Evolutionary conservation across 768 basidiomycete species (phyloP).

Genomic region (Pisolithus albus): DNA sequence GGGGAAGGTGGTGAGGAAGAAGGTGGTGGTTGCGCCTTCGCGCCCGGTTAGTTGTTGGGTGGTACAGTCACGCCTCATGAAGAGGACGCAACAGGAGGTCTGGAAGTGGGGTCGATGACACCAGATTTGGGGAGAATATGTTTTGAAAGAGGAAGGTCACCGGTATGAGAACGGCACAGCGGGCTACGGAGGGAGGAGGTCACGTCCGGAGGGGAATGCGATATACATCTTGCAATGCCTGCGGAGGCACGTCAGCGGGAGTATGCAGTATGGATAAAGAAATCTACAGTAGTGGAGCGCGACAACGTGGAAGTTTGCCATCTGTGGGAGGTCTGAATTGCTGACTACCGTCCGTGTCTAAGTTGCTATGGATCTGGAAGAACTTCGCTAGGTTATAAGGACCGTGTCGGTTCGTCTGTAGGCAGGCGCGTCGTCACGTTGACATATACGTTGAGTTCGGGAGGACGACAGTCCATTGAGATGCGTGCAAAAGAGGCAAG

Average conservation of each 20-base stretch:
- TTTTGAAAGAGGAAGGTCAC: constrained; percentile 36
- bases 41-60: no score
- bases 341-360: background rate
- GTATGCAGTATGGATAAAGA: constrained; percentile 2
- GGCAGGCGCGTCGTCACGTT: no score
- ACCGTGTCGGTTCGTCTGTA: no score
- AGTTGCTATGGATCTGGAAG: no score
- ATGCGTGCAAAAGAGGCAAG: no score
- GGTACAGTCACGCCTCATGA: no score
- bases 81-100: background rate
- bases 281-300: constrained; percentile 20
- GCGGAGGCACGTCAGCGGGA: background rate
- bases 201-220: constrained; percentile 9
- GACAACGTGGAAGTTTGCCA: constrained; percentile 28
- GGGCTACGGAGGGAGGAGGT: constrained; percentile 10
- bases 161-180: constrained; percentile 15
- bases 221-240: no score
- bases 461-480: no score
- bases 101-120: constrained; percentile 37
- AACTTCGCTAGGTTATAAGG: no score
- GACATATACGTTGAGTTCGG: no score
- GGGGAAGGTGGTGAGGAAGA: no score
- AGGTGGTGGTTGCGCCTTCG: no score
- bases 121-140: constrained; percentile 57
- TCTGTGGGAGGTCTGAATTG: constrained; percentile 10